Percentiles rank a stretch among this genome's conserved stretches.
Conservation (phyloP, 192 early-diverging fungal genomes). For the Coemansia sp. region DNA sequence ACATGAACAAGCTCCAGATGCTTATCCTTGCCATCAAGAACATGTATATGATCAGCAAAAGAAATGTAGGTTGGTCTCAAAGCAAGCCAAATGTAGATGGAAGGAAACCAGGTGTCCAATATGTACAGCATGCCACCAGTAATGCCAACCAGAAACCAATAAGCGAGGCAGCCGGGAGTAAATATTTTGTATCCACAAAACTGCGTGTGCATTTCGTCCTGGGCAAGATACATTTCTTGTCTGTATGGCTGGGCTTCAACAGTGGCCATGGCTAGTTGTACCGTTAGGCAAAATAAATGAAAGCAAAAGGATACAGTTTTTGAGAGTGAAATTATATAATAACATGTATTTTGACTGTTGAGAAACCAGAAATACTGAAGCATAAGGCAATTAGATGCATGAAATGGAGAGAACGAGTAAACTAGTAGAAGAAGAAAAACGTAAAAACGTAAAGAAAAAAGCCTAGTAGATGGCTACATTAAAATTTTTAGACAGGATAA, state of each 20-base stretch:
- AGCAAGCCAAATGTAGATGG: slow-evolving; percentile 16
- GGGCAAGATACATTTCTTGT: slow-evolving; percentile 14
- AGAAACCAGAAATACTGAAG: no score
- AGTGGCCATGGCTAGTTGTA: no score
- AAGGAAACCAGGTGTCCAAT: slow-evolving; percentile 24
- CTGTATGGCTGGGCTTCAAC: background rate
- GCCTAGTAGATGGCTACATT: no score
- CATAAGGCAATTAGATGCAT: no score
- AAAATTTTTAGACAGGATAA: no score
- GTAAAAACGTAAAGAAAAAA: no score
- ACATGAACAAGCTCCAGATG: slow-evolving; percentile 26
- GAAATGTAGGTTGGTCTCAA: slow-evolving; percentile 6
- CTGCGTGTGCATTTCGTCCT: slow-evolving; percentile 17
- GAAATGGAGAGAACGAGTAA: no score
- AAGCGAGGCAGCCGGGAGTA: slow-evolving; percentile 3
- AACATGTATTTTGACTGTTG: no score
- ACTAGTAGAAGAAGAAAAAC: no score
- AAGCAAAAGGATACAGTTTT: no score
- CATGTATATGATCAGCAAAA: slow-evolving; percentile 13
- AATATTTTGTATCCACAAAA: slow-evolving; percentile 20
- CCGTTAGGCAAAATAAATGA: no score
- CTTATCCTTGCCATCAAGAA: slow-evolving; percentile 17
- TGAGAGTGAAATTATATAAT: no score
- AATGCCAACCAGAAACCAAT: slow-evolving; percentile 28
- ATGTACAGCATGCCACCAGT: slow-evolving; percentile 30